A percentile compares a stretch with the other conserved stretches of the same genome.
These are phyloP conservation scores for Vigna angularis DNA, from an alignment of 306 rosid species.

Conservation along the genomic window DNA sequence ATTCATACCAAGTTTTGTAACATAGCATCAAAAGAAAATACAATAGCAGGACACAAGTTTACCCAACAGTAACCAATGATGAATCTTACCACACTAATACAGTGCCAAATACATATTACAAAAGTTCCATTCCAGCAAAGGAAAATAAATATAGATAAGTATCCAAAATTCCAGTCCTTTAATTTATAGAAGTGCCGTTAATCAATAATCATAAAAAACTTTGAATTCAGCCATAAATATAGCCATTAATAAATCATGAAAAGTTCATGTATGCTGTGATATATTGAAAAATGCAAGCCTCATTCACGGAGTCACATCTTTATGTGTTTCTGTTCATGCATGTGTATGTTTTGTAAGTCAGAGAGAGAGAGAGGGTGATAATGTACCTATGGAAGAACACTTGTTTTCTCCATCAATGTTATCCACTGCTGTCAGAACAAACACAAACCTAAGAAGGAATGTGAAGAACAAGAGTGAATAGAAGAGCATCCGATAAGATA, in stretches of 20 bases:
- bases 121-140: conserved; percentile 11
- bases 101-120: conserved; percentile 2
- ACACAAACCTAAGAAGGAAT: conserved; percentile 85
- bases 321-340: not conserved
- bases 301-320: conserved; percentile 4
- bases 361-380: not conserved
- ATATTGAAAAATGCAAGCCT: conserved; percentile 23
- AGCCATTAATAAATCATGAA: not conserved
- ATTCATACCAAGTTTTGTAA: not conserved
- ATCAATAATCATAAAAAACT: not conserved
- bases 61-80: conserved; percentile 4
- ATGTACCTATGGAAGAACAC: conserved; percentile 84
- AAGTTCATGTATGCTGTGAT: conserved; percentile 18
- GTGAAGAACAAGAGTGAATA: conserved; percentile 88
- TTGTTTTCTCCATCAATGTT: conserved; percentile 80
- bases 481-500: conserved; percentile 82
- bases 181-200: not conserved
- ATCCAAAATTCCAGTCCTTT: not conserved
- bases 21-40: not conserved
- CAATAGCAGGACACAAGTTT: conserved; percentile 3
- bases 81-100: not conserved
- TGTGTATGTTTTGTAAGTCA: not conserved
- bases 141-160: not conserved
- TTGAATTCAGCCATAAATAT: conserved; percentile 17
- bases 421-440: conserved; percentile 86